These are phyloP conservation scores for Cystoderma amianthinum DNA, from an alignment of 768 basidiomycete species.

Conservation along the genomic window DNA sequence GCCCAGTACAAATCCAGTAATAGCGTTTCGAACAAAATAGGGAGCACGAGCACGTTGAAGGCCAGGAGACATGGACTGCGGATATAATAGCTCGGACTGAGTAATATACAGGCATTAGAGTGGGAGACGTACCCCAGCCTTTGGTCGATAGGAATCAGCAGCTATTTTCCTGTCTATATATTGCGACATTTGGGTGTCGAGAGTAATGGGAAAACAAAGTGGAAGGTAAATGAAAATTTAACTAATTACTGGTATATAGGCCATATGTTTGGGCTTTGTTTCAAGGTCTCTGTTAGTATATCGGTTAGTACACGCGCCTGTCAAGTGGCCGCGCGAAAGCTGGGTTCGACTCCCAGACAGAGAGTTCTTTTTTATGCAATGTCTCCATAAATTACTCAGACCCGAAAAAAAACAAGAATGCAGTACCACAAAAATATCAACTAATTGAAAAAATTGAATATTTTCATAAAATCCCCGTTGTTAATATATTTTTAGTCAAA, in stretches of 20 bases:
- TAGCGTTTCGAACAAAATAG: conserved; percentile 69
- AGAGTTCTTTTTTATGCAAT: not conserved
- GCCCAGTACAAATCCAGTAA: conserved; percentile 68
- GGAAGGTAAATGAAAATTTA: no score
- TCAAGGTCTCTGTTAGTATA: not conserved
- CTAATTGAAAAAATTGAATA: not conserved
- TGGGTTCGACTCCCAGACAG: not conserved
- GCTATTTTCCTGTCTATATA: conserved; percentile 40
- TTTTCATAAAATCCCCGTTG: no score
- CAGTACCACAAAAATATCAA: not conserved
- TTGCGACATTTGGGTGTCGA: conserved; percentile 16
- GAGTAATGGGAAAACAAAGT: no score
- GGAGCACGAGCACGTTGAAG: conserved; percentile 84
- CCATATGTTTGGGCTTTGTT: not conserved
- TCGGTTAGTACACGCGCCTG: not conserved
- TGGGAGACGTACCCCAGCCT: conserved; percentile 32
- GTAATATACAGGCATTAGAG: not conserved
- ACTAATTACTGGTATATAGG: no score
- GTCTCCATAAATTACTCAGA: not conserved
- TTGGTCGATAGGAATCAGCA: conserved; percentile 43
- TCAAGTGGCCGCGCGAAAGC: not conserved
- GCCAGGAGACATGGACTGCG: conserved; percentile 79
- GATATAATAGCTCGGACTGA: not conserved
- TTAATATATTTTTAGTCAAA: no score
- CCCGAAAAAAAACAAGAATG: not conserved